A percentile compares a stretch with the other conserved stretches of the same genome.
These are phyloP conservation scores for Brassica cretica DNA, from an alignment of 345 rosid genomes.

Conservation along the genomic window DNA sequence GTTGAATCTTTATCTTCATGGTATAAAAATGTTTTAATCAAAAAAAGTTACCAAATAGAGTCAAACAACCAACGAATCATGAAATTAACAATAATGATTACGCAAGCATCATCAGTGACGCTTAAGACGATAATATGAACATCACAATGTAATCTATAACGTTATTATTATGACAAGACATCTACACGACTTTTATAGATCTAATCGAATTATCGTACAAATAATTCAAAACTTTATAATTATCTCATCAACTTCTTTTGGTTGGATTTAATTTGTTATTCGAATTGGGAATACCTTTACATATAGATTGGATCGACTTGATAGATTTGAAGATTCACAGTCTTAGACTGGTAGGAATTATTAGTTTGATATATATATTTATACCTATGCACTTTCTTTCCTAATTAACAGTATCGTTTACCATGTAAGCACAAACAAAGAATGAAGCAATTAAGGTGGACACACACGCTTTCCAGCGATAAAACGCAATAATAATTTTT, in stretches of 20 bases:
- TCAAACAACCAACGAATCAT: conserved; percentile 29
- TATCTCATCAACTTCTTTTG: conserved; percentile 35
- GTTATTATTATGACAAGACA: neutral
- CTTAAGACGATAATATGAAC: conserved; percentile 20
- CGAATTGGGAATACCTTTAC: neutral
- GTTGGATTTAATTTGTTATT: conserved; percentile 22
- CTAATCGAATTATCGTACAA: conserved; percentile 26
- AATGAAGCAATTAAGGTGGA: conserved; percentile 27
- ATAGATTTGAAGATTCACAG: conserved; percentile 17
- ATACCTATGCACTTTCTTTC: neutral
- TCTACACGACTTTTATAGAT: conserved; percentile 24
- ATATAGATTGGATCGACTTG: conserved; percentile 4
- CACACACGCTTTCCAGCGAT: conserved; percentile 40
- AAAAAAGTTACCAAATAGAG: neutral
- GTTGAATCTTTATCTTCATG: conserved; percentile 5
- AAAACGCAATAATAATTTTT: conserved; percentile 30
- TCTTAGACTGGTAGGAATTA: conserved; percentile 7
- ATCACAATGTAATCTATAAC: neutral
- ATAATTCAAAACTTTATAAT: neutral
- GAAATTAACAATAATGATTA: conserved; percentile 24
- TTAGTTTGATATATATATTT: neutral
- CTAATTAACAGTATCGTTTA: neutral
- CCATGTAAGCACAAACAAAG: neutral
- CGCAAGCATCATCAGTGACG: conserved; percentile 24
- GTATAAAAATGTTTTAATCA: neutral